Evolutionary conservation across 768 basidiomycete genomes (phyloP).

Genomic region (Leccinum barrowsii): DNA sequence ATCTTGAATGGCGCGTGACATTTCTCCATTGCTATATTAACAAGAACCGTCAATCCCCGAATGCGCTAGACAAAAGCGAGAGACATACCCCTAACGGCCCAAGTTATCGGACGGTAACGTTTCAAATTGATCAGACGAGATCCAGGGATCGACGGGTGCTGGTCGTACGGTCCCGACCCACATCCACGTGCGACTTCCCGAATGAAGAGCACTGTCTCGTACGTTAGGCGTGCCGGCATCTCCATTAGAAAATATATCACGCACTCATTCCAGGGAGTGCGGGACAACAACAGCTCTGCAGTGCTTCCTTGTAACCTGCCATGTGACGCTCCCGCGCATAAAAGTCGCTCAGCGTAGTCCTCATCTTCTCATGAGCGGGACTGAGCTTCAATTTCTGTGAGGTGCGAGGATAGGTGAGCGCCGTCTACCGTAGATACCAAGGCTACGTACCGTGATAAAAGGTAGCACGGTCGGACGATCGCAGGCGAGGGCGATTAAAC

Average conservation of each 20-base stretch:
- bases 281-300: slow-evolving; percentile 27
- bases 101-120: slow-evolving; percentile 36
- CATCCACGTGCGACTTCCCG: slow-evolving; percentile 32
- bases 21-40: slow-evolving; percentile 41
- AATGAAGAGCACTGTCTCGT: slow-evolving; percentile 29
- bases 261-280: slow-evolving; percentile 33
- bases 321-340: slow-evolving; percentile 27
- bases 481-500: slow-evolving; percentile 40
- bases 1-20: slow-evolving; percentile 44
- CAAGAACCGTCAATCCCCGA: not conserved
- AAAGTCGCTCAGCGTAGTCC: slow-evolving; percentile 15
- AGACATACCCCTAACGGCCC: slow-evolving; percentile 39
- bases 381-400: slow-evolving; percentile 26
- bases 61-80: not conserved
- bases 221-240: not conserved
- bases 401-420: not conserved
- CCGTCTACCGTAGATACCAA: not conserved
- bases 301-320: slow-evolving; percentile 29
- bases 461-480: slow-evolving; percentile 37
- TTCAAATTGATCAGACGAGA: slow-evolving; percentile 36
- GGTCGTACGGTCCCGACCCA: slow-evolving; percentile 27
- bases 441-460: slow-evolving; percentile 21
- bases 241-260: not conserved
- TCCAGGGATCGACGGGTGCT: slow-evolving; percentile 25
- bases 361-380: slow-evolving; percentile 21